Conservation (phyloP, 768 basidiomycete genomes). For the Rhizopogon rudus region DNA sequence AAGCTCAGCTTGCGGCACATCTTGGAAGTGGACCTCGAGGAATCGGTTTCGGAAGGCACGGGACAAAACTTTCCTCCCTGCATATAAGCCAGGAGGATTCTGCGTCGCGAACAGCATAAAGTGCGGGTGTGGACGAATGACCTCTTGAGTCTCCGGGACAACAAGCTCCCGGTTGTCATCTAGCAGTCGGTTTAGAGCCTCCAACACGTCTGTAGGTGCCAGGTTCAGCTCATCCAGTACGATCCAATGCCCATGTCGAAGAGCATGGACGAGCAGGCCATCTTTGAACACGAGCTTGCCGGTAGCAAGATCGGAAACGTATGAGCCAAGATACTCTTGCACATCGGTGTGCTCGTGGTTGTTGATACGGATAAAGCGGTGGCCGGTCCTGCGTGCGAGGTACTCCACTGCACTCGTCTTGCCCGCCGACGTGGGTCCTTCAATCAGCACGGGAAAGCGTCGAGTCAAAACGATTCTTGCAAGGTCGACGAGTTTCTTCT, state of each 20-base stretch:
- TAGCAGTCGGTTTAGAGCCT: slow-evolving; percentile 92
- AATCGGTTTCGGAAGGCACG: slow-evolving; percentile 97
- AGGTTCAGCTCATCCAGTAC: slow-evolving; percentile 97
- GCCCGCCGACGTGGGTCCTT: slow-evolving; percentile 96
- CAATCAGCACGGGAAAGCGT: slow-evolving; percentile 91
- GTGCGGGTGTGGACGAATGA: slow-evolving; percentile 87
- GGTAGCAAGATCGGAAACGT: slow-evolving; percentile 85
- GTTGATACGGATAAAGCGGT: slow-evolving; percentile 96
- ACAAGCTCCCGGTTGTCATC: slow-evolving; percentile 97
- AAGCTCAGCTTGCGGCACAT: slow-evolving; percentile 90
- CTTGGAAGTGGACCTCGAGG: slow-evolving; percentile 95
- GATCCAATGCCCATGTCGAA: slow-evolving; percentile 93
- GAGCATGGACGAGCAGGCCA: slow-evolving; percentile 87
- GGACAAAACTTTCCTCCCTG: slow-evolving; percentile 90
- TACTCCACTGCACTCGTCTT: slow-evolving; percentile 98
- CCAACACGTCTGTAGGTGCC: slow-evolving; percentile 96
- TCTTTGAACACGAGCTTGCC: slow-evolving; percentile 96
- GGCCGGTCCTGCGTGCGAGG: slow-evolving; percentile 87
- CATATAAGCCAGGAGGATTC: slow-evolving; percentile 95
- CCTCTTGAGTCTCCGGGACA: slow-evolving; percentile 94
- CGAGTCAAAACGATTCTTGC: slow-evolving; percentile 85
- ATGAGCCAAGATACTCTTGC: slow-evolving; percentile 96
- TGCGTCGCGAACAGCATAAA: slow-evolving; percentile 99
- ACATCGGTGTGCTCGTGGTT: slow-evolving; percentile 99
- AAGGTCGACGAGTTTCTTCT: slow-evolving; percentile 91